phyloP scores from a whole-genome alignment of 352 stramenopile species.

The Phytophthora fragariaefolia region DNA sequence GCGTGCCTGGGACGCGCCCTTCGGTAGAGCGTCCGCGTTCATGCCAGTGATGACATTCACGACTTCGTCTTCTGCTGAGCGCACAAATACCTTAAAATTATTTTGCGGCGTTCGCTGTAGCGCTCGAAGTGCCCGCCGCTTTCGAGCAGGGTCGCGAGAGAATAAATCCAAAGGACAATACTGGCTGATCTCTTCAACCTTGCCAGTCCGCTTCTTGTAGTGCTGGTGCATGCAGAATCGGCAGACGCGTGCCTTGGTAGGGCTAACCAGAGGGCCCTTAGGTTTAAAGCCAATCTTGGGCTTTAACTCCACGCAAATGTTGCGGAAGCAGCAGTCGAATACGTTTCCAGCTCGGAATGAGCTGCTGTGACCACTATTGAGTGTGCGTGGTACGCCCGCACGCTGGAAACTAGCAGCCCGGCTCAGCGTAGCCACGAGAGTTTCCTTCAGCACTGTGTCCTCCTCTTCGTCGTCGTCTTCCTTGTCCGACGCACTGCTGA shows the following conservation, averaged over 20 bases:
- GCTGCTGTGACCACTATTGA: conserved; percentile 41
- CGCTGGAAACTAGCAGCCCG: conserved; percentile 18
- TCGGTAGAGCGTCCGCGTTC: conserved; percentile 70
- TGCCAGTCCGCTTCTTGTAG: conserved; percentile 76
- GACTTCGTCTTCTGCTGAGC: conserved; percentile 76
- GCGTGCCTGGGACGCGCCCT: conserved; percentile 64
- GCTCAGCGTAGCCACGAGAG: conserved; percentile 10
- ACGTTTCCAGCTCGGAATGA: conserved; percentile 62
- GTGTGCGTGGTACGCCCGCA: neutral
- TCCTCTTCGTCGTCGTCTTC: conserved; percentile 43
- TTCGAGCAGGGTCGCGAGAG: conserved; percentile 63
- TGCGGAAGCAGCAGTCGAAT: conserved; percentile 87
- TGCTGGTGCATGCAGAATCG: conserved; percentile 92
- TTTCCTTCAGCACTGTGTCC: conserved; percentile 23
- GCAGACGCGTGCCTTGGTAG: conserved; percentile 68
- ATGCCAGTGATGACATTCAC: conserved; percentile 83
- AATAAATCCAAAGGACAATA: conserved; percentile 89
- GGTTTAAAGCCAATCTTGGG: conserved; percentile 88
- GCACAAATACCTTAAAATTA: conserved; percentile 91
- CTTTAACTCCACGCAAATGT: conserved; percentile 90
- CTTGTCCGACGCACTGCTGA: conserved; percentile 38
- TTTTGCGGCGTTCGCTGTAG: conserved; percentile 89
- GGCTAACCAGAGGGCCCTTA: conserved; percentile 55
- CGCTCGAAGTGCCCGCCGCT: conserved; percentile 61
- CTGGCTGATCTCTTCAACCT: conserved; percentile 83